A percentile compares a stretch with the other conserved stretches of the same genome.
Conservation (phyloP, 2,329 filamentous ascomycete species). For the Gremmenia infestans region DNA sequence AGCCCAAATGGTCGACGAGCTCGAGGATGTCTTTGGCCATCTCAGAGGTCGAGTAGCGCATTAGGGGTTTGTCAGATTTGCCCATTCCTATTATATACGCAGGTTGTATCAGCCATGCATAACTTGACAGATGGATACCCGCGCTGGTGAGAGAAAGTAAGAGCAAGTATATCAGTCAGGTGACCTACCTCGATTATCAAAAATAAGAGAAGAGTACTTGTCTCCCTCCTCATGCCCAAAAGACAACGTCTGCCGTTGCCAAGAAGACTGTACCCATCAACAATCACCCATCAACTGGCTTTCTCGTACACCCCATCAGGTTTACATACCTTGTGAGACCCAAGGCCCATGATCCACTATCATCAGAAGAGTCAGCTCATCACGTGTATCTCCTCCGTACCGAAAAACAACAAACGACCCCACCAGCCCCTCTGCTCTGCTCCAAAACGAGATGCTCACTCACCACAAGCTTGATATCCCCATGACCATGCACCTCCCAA, state of each 20-base stretch:
- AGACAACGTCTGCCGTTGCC: conserved; percentile 79
- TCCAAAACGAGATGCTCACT: conserved; percentile 32
- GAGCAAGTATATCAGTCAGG: background rate
- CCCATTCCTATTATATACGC: conserved; percentile 53
- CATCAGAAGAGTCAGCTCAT: conserved; percentile 7
- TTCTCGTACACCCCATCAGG: background rate
- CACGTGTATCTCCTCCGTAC: no score
- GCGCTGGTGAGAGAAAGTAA: background rate
- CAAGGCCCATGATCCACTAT: conserved; percentile 78
- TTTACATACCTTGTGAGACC: conserved; percentile 46
- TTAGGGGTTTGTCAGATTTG: conserved; percentile 68
- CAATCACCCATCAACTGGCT: background rate
- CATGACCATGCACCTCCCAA: conserved; percentile 76
- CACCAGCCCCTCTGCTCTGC: no score
- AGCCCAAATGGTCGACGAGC: conserved; percentile 63
- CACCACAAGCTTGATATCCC: conserved; percentile 67
- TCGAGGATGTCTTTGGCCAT: conserved; percentile 80
- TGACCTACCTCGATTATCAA: conserved; percentile 67
- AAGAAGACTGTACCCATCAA: conserved; percentile 46
- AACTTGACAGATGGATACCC: no score
- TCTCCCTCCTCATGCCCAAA: conserved; percentile 68
- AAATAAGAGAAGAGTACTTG: conserved; percentile 67
- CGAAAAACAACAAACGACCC: no score
- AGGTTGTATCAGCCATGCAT: no score
- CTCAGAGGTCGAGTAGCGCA: conserved; percentile 74